Evolutionary conservation across 768 basidiomycete species (phyloP).

Genomic region (Mycena polygramma): DNA sequence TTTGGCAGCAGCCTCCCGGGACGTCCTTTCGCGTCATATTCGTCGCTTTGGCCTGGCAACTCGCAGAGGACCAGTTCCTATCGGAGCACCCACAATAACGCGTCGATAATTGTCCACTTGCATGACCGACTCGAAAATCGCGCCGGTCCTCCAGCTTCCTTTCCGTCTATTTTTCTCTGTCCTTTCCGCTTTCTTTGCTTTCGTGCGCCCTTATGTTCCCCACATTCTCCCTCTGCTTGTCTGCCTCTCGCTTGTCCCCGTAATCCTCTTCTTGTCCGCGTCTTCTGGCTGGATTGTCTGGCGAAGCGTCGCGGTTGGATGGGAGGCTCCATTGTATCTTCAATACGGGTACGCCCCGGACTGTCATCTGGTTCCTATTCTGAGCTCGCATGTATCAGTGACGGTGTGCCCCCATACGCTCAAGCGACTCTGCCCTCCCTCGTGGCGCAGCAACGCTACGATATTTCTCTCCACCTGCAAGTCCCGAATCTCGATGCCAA

Average conservation of each 20-base stretch:
- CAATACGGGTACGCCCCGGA: conserved; percentile 79
- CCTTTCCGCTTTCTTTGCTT: conserved; percentile 51
- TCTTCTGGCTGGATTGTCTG: conserved; percentile 83
- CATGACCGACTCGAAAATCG: conserved; percentile 22
- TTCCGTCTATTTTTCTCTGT: conserved; percentile 45
- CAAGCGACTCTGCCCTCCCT: conserved; percentile 64
- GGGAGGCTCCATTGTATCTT: conserved; percentile 77
- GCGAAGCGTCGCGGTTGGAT: conserved; percentile 76
- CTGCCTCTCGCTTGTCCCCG: conserved; percentile 71
- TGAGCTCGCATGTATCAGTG: conserved; percentile 55
- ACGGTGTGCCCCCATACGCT: conserved; percentile 76
- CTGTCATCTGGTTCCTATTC: not conserved
- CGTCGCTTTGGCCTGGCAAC: not conserved
- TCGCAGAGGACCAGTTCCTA: not conserved
- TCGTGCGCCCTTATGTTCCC: conserved; percentile 58
- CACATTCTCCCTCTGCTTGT: conserved; percentile 76
- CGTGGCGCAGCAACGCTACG: conserved; percentile 76
- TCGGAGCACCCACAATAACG: conserved; percentile 4
- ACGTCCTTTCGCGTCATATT: not conserved
- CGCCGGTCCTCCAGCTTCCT: conserved; percentile 35
- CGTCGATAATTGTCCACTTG: conserved; percentile 25
- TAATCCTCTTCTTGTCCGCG: conserved; percentile 70
- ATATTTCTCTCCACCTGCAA: conserved; percentile 74
- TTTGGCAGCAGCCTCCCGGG: not conserved
- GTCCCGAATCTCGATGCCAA: conserved; percentile 79